Evolutionary conservation across 108 stramenopile species (phyloP).

Genomic region (Mediolabrus comicus): DNA sequence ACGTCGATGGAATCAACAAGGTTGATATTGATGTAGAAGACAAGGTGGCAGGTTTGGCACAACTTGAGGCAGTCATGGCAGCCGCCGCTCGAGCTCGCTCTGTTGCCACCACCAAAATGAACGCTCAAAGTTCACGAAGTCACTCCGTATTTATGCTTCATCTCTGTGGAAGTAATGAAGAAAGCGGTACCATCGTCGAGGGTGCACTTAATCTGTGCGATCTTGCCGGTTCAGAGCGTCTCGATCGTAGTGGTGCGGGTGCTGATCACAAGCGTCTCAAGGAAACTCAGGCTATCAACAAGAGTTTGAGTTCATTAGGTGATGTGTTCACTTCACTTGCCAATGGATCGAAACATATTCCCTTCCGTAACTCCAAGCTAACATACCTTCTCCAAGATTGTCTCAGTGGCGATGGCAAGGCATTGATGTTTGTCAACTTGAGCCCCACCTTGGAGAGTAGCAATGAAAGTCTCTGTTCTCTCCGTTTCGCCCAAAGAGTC

Average conservation of each 20-base stretch:
- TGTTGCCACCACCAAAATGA: slow-evolving; percentile 97
- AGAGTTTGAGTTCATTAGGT: slow-evolving; percentile 95
- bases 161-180: slow-evolving; percentile 88
- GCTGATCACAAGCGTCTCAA: slow-evolving; percentile 81
- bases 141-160: slow-evolving; percentile 99
- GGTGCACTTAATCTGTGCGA: slow-evolving; percentile 98
- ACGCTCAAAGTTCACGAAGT: slow-evolving; percentile 95
- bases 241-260: slow-evolving; percentile 91
- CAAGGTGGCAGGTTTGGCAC: slow-evolving; percentile 53
- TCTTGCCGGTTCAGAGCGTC: slow-evolving; percentile 96
- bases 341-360: slow-evolving; percentile 84
- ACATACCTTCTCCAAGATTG: slow-evolving; percentile 89
- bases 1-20: slow-evolving; percentile 88
- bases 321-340: slow-evolving; percentile 96
- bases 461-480: slow-evolving; percentile 81
- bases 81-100: slow-evolving; percentile 90
- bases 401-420: slow-evolving; percentile 88
- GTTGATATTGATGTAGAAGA: slow-evolving; percentile 79
- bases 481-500: slow-evolving; percentile 77
- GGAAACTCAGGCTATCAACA: slow-evolving; percentile 98
- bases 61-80: slow-evolving; percentile 86
- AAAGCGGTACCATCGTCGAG: slow-evolving; percentile 79
- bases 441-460: slow-evolving; percentile 69
- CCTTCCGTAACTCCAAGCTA: slow-evolving; percentile 90
- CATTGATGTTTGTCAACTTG: slow-evolving; percentile 92